These are phyloP conservation scores for Corchorus capsularis DNA, from an alignment of 345 rosid genomes.

Conservation along the genomic window DNA sequence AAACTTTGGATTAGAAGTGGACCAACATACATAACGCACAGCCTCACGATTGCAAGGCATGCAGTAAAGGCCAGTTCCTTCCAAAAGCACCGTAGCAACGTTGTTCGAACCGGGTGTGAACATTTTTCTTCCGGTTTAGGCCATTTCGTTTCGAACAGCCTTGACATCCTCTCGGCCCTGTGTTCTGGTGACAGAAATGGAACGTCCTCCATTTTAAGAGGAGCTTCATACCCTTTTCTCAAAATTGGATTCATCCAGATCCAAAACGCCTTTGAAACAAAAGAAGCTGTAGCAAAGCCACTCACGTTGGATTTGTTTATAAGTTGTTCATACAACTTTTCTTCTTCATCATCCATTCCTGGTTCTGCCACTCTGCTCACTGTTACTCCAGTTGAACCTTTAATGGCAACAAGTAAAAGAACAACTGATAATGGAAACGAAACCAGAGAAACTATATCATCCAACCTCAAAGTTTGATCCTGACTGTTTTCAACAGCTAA, in stretches of 20 bases:
- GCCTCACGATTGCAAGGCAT: constrained; percentile 65
- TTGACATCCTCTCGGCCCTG: constrained; percentile 73
- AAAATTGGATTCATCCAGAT: constrained; percentile 91
- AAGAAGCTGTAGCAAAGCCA: constrained; percentile 73
- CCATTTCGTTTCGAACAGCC: constrained; percentile 66
- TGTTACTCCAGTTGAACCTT: constrained; percentile 70
- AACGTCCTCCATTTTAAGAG: constrained; percentile 66
- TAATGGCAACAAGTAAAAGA: constrained; percentile 53
- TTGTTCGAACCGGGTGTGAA: constrained; percentile 64
- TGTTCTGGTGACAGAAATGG: constrained; percentile 81
- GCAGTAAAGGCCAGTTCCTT: constrained; percentile 77
- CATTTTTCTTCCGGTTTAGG: constrained; percentile 69
- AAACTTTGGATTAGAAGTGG: constrained; percentile 83
- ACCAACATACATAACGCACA: constrained; percentile 77
- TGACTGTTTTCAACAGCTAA: constrained; percentile 28
- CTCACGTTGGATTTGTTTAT: constrained; percentile 48
- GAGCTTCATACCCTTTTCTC: constrained; percentile 73
- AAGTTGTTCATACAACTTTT: constrained; percentile 37
- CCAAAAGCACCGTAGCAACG: constrained; percentile 77
- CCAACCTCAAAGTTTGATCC: constrained; percentile 40
- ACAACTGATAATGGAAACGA: constrained; percentile 58
- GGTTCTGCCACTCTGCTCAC: constrained; percentile 33
- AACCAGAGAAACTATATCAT: constrained; percentile 56
- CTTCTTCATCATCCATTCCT: constrained; percentile 34
- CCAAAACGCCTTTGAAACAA: constrained; percentile 71